Evolutionary conservation across 2,329 filamentous ascomycete species (phyloP).

Genomic region (Monilinia vaccinii-corymbosi): DNA sequence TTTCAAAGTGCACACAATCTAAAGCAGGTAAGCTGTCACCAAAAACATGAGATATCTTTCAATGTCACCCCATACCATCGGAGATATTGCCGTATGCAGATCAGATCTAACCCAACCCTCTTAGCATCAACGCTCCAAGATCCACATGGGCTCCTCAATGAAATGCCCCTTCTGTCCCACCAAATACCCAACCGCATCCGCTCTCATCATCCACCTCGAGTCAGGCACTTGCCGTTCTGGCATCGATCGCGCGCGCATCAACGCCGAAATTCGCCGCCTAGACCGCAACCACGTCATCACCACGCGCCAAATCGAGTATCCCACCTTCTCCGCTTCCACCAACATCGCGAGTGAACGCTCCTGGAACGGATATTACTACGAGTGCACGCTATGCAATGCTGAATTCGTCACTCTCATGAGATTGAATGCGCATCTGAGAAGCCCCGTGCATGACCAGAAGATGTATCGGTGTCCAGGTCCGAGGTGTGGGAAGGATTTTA

Average conservation of each 20-base stretch:
- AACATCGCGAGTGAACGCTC: conserved; percentile 31
- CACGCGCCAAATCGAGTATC: conserved; percentile 41
- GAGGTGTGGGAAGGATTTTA: conserved; percentile 16
- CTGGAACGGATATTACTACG: conserved; percentile 39
- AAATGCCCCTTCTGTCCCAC: conserved; percentile 47
- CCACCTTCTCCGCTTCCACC: conserved; percentile 29
- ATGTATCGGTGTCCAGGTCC: conserved; percentile 24
- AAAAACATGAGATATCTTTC: background rate
- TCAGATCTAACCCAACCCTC: background rate
- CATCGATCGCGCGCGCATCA: conserved; percentile 41
- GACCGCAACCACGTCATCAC: conserved; percentile 43
- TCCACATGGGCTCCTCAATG: conserved; percentile 38
- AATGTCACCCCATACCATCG: no score
- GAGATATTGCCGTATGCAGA: no score
- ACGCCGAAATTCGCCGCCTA: conserved; percentile 34
- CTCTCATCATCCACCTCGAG: conserved; percentile 52
- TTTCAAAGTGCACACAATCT: conserved; percentile 21
- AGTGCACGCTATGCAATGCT: conserved; percentile 46
- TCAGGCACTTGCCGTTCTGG: conserved; percentile 38
- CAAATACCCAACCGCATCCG: conserved; percentile 41
- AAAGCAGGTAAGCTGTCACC: conserved; percentile 15
- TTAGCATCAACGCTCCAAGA: conserved; percentile 46
- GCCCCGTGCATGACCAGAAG: conserved; percentile 40
- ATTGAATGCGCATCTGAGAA: conserved; percentile 47
- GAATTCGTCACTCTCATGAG: conserved; percentile 30